These are phyloP conservation scores for Maudiozyma pseudohumilis DNA, from an alignment of 805 yeast genomes.

Conservation along the genomic window DNA sequence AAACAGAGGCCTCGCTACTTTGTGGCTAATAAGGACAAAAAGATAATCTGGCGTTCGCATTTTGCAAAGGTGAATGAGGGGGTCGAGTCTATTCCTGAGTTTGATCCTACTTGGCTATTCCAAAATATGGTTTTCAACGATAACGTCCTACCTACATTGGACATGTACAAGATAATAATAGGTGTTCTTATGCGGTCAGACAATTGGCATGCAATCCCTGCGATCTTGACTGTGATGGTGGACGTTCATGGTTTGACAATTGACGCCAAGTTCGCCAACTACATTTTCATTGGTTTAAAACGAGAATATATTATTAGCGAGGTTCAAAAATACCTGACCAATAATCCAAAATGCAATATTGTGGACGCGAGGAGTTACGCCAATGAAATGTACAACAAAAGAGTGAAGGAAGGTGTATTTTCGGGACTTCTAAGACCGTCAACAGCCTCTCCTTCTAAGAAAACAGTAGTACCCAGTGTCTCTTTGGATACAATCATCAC, in stretches of 20 bases:
- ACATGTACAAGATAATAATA: constrained; percentile 12
- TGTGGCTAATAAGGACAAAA: neutral
- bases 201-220: constrained; percentile 21
- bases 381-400: neutral
- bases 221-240: constrained; percentile 12
- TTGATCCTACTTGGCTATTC: constrained; percentile 10
- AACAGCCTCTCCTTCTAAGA: neutral
- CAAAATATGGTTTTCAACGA: constrained; percentile 14
- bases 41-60: neutral
- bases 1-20: neutral
- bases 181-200: constrained; percentile 13
- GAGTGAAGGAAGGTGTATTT: neutral
- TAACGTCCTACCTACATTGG: constrained; percentile 15
- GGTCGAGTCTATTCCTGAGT: constrained; percentile 10
- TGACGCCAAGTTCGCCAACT: constrained; percentile 4
- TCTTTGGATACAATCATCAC: constrained; percentile 5
- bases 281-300: constrained; percentile 17
- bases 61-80: constrained; percentile 4
- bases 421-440: neutral
- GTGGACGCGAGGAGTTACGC: neutral
- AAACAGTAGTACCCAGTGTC: neutral
- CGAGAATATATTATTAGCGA: constrained; percentile 11
- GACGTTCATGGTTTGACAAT: constrained; percentile 12
- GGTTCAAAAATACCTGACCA: neutral
- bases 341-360: neutral